These are phyloP conservation scores for Oropetium thomaeum DNA, from an alignment of 176 grass and related monocot genomes.

Conservation along the genomic window DNA sequence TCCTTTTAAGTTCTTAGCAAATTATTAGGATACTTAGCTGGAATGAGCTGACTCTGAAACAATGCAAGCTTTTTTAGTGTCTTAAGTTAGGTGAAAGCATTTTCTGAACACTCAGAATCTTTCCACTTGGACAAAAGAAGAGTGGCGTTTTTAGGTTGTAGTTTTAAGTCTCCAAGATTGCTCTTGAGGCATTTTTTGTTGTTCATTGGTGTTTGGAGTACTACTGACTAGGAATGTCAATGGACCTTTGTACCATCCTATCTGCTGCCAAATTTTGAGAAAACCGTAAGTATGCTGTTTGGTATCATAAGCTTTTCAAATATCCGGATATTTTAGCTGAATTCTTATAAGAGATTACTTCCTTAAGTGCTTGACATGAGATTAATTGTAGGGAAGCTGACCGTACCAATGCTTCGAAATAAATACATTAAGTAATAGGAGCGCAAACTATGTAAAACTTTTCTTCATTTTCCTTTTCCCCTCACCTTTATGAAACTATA, in stretches of 20 bases:
- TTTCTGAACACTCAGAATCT: background rate
- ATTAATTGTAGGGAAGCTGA: background rate
- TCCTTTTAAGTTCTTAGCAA: background rate
- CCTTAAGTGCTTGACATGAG: too few relatives aligned
- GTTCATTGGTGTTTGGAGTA: background rate
- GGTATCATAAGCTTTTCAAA: background rate
- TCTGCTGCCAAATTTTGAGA: background rate
- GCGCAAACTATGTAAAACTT: background rate
- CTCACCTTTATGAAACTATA: slow-evolving; percentile 3
- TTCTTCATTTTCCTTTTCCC: background rate
- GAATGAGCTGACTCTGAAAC: background rate
- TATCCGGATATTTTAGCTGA: background rate
- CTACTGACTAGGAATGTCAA: background rate
- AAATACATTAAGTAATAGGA: background rate
- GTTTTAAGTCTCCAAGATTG: background rate
- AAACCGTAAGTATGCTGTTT: background rate
- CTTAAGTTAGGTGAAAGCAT: background rate
- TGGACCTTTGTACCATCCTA: background rate
- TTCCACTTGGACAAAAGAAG: background rate
- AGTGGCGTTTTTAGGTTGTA: background rate
- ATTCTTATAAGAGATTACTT: background rate
- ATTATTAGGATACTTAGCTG: background rate
- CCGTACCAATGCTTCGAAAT: background rate
- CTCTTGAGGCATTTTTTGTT: background rate
- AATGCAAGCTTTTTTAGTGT: background rate